Conservation (phyloP, 306 rosid genomes). For the Quillaja saponaria region DNA sequence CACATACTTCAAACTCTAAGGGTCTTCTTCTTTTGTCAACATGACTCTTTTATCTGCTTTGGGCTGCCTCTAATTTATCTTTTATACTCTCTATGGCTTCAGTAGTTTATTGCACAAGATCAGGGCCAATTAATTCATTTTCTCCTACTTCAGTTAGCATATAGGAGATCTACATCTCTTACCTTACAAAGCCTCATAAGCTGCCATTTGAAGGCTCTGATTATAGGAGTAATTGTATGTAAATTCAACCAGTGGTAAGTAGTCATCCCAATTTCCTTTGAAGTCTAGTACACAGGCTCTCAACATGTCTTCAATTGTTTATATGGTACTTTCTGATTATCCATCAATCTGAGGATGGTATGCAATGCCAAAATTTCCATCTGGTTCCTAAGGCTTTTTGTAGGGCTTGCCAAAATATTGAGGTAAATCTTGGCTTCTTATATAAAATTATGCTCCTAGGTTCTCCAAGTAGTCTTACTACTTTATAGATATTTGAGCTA, state of each 20-base stretch:
- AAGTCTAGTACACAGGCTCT: not conserved
- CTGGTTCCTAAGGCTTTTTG: not conserved
- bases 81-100: not conserved
- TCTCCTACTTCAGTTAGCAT: not conserved
- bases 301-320: not conserved
- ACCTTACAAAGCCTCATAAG: not conserved
- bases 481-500: not conserved
- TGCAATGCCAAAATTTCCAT: not conserved
- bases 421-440: not conserved
- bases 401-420: not conserved
- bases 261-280: not conserved
- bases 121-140: not conserved
- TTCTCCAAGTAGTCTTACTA: not conserved
- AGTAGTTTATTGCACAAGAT: not conserved
- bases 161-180: not conserved
- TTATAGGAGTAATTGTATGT: not conserved
- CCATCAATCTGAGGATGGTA: not conserved
- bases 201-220: not conserved
- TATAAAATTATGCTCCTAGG: not conserved
- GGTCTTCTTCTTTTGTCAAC: not conserved
- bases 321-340: not conserved
- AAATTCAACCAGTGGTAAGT: not conserved
- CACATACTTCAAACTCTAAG: too few species aligned
- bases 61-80: not conserved
- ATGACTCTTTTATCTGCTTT: slow-evolving; percentile 1